Evolutionary conservation across 768 basidiomycete genomes (phyloP).

Genomic region (Serendipita vermifera): DNA sequence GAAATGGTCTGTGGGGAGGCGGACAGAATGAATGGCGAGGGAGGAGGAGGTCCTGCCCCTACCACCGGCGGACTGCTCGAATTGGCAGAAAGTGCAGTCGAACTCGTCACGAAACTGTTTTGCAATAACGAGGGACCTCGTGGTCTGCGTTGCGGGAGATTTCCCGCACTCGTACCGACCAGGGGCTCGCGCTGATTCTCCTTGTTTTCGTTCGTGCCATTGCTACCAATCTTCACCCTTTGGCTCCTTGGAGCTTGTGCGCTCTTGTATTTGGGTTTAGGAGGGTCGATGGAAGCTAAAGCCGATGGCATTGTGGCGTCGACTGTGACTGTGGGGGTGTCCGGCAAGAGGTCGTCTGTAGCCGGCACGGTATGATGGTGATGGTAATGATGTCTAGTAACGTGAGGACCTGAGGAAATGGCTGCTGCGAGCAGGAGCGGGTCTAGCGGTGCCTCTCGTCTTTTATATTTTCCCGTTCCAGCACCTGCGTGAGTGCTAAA

Average conservation of each 20-base stretch:
- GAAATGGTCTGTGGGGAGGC: neutral
- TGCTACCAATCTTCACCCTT: slow-evolving; percentile 28
- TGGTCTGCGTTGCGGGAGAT: slow-evolving; percentile 3
- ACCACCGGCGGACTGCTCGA: slow-evolving; percentile 22
- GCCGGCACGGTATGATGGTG: slow-evolving; percentile 28
- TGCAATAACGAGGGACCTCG: neutral
- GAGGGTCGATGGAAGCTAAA: slow-evolving; percentile 33
- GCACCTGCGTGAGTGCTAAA: neutral
- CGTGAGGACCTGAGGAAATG: slow-evolving; percentile 56
- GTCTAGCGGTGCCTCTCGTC: slow-evolving; percentile 63
- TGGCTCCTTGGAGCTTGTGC: slow-evolving; percentile 60
- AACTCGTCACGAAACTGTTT: neutral
- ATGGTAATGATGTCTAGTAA: slow-evolving; percentile 75
- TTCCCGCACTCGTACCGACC: neutral
- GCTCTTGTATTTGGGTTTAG: slow-evolving; percentile 47
- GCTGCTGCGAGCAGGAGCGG: slow-evolving; percentile 69
- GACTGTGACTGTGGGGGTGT: slow-evolving; percentile 51
- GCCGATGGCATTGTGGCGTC: slow-evolving; percentile 38
- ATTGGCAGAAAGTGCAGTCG: neutral
- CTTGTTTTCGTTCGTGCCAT: slow-evolving; percentile 2
- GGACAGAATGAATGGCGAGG: slow-evolving; percentile 2
- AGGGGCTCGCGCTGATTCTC: slow-evolving; percentile 11
- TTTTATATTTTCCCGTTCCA: slow-evolving; percentile 27
- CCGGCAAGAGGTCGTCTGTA: slow-evolving; percentile 18
- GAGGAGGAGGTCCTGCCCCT: neutral